Conservation (phyloP, 2,329 filamentous ascomycete species). For the Coniochaeta sp. region DNA sequence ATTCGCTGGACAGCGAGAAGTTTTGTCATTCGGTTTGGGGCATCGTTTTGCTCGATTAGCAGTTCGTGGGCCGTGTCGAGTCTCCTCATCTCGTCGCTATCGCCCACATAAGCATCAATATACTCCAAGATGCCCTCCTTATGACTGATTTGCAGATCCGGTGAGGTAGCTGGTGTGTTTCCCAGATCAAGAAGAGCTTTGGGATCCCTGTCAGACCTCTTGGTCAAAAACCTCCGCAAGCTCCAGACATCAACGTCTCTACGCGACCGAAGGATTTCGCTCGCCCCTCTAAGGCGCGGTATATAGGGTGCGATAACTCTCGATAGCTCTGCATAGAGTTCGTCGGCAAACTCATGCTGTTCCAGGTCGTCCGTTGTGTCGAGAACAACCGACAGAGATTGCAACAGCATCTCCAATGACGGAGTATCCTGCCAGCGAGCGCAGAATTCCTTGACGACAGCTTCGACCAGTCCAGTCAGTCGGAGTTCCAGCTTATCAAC, state of each 20-base stretch:
- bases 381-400: not conserved
- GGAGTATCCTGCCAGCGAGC: not conserved
- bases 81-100: conserved; percentile 17
- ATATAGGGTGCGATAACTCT: not conserved
- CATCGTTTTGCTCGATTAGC: conserved; percentile 21
- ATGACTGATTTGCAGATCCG: conserved; percentile 16
- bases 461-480: not conserved
- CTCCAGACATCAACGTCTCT: not conserved
- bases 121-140: conserved; percentile 18
- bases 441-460: not conserved
- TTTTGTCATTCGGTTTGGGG: conserved; percentile 27
- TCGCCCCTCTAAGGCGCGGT: not conserved
- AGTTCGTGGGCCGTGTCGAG: conserved; percentile 31
- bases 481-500: not conserved
- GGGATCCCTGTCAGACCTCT: not conserved
- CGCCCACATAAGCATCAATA: conserved; percentile 15
- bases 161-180: not conserved
- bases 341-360: not conserved
- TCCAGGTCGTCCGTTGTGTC: not conserved
- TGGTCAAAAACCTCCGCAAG: not conserved
- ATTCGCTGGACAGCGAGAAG: conserved; percentile 36
- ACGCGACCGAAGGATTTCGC: not conserved
- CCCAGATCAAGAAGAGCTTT: conserved; percentile 9
- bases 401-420: not conserved
- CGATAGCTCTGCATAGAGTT: not conserved